Conservation (phyloP, 306 rosid genomes). For the Mimosa pudica region DNA sequence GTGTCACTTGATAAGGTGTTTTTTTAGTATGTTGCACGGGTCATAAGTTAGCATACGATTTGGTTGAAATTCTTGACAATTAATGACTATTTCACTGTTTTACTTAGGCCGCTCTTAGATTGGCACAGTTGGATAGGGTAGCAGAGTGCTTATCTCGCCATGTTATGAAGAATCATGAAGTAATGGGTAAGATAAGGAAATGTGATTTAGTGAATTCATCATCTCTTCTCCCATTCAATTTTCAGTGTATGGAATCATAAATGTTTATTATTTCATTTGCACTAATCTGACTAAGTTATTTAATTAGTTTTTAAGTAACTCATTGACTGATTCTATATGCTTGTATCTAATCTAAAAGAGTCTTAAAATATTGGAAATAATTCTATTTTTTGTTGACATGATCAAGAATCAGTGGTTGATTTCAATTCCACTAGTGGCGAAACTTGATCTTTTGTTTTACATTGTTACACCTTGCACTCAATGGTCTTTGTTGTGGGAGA, state of each 20-base stretch:
- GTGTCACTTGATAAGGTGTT: conserved; percentile 33
- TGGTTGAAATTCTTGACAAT: conserved; percentile 7
- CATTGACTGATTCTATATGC: conserved; percentile 28
- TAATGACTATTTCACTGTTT: conserved; percentile 18
- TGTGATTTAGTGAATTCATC: conserved; percentile 30
- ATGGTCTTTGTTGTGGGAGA: neutral
- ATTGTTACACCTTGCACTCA: neutral
- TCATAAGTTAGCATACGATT: neutral
- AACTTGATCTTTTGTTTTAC: neutral
- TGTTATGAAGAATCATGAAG: conserved; percentile 98
- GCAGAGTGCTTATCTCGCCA: conserved; percentile 84
- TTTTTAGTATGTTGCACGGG: conserved; percentile 33
- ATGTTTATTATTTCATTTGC: conserved; percentile 29
- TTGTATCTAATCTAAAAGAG: conserved; percentile 28
- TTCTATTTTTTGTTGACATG: conserved; percentile 33
- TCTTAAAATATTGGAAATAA: conserved; percentile 30
- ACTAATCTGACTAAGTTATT: conserved; percentile 25
- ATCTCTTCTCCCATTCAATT: conserved; percentile 19
- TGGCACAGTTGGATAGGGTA: conserved; percentile 89
- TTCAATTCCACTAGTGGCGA: neutral
- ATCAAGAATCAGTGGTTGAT: conserved; percentile 23
- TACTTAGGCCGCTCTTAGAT: conserved; percentile 82
- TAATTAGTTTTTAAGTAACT: neutral
- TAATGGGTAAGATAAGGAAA: conserved; percentile 80
- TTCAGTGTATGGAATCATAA: conserved; percentile 21